A percentile compares a stretch with the other conserved stretches of the same genome.
phyloP scores from a whole-genome alignment of 768 basidiomycete genomes.

The Podaxis sp. region DNA sequence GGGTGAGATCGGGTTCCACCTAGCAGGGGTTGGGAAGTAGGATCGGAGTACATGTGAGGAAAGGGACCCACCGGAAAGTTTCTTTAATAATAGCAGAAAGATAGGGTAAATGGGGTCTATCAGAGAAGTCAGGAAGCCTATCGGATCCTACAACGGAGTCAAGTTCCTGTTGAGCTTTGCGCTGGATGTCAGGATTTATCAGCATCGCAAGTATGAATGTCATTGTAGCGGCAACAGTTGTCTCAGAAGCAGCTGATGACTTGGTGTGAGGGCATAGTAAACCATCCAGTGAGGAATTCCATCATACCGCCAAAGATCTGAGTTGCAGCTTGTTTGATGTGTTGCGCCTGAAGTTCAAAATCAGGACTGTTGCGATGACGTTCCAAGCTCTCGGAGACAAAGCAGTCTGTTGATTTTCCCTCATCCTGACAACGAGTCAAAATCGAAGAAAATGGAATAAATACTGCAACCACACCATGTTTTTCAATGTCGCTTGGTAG shows the following conservation, averaged over 20 bases:
- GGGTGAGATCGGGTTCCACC: not conserved
- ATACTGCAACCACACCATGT: not conserved
- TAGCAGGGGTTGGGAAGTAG: not conserved
- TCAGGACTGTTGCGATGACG: not conserved
- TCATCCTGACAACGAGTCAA: not conserved
- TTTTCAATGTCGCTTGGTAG: not conserved
- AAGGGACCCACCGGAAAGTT: slow-evolving; percentile 14
- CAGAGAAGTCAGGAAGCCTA: slow-evolving; percentile 21
- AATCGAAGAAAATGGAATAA: not conserved
- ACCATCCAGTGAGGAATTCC: not conserved
- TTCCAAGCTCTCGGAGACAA: not conserved
- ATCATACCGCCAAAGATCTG: not conserved
- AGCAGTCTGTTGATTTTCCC: not conserved
- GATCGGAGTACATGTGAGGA: not conserved
- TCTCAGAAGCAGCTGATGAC: not conserved
- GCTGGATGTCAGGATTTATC: slow-evolving; percentile 13
- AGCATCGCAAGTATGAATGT: slow-evolving; percentile 11
- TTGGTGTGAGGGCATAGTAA: not conserved
- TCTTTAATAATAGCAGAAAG: slow-evolving; percentile 21
- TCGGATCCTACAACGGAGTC: slow-evolving; percentile 18
- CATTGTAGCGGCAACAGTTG: not conserved
- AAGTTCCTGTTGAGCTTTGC: slow-evolving; percentile 22
- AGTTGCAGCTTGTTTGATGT: not conserved
- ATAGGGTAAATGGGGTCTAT: slow-evolving; percentile 17
- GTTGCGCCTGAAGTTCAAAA: not conserved